phyloP scores from a whole-genome alignment of 2,329 filamentous ascomycete genomes.

The Pezicula radicicola region DNA sequence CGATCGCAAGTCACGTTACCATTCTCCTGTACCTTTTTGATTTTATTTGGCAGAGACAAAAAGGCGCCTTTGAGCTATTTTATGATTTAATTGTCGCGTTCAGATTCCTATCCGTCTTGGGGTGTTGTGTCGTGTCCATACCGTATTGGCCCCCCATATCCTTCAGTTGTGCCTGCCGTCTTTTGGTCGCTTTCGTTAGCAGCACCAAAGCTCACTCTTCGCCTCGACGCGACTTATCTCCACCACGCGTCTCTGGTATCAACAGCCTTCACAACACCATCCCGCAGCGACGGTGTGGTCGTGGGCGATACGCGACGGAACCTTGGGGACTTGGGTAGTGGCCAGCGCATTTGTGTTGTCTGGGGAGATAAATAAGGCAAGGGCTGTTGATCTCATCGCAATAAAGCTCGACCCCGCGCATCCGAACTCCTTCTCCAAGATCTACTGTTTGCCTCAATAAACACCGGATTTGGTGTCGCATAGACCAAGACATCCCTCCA shows the following conservation, averaged over 20 bases:
- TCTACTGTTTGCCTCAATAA: neutral
- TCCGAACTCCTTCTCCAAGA: neutral
- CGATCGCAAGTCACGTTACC: too few species aligned
- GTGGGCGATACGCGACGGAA: too few species aligned
- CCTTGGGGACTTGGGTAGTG: neutral
- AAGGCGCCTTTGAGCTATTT: too few species aligned
- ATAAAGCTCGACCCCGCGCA: neutral
- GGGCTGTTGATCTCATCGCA: neutral
- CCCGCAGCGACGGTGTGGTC: neutral
- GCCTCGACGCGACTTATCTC: neutral
- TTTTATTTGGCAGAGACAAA: too few species aligned
- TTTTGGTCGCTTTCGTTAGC: slow-evolving; percentile 1
- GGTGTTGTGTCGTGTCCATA: neutral
- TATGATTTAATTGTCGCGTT: too few species aligned
- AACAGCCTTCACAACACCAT: neutral
- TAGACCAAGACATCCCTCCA: neutral
- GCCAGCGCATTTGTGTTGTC: neutral
- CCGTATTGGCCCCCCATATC: neutral
- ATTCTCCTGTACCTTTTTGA: too few species aligned
- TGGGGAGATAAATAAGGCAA: neutral
- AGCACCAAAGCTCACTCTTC: neutral
- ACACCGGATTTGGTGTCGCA: neutral
- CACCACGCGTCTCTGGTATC: neutral
- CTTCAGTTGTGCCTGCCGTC: neutral
- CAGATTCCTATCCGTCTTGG: neutral